These are phyloP conservation scores for Eustoma russellianum DNA, from an alignment of 257 asterid genomes.

Conservation along the genomic window DNA sequence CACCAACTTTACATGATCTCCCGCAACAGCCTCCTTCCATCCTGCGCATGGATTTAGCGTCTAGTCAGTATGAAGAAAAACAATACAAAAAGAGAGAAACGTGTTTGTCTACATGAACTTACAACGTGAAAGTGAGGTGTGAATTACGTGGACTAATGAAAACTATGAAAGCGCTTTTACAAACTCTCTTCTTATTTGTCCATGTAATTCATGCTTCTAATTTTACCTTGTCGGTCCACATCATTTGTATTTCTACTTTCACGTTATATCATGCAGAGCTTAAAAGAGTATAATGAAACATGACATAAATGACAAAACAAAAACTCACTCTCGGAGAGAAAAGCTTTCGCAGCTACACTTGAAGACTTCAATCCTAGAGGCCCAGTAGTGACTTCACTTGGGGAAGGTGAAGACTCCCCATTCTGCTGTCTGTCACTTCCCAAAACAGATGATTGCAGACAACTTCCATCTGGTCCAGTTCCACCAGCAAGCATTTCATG, in stretches of 20 bases:
- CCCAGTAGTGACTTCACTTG: conserved; percentile 24
- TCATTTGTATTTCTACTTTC: no score
- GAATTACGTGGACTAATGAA: no score
- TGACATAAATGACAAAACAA: neutral
- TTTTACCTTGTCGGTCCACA: no score
- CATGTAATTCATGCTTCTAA: no score
- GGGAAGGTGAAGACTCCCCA: conserved; percentile 13
- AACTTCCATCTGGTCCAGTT: conserved; percentile 25
- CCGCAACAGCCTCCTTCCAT: conserved; percentile 70
- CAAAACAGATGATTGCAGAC: conserved; percentile 22
- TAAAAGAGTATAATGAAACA: no score
- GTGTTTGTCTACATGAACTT: no score
- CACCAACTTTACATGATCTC: conserved; percentile 55
- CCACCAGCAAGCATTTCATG: conserved; percentile 18
- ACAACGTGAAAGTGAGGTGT: no score
- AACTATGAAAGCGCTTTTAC: no score
- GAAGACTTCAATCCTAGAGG: conserved; percentile 25
- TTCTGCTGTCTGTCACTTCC: conserved; percentile 18
- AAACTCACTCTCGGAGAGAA: conserved; percentile 57
- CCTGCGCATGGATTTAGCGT: no score
- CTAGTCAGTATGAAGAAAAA: conserved; percentile 6
- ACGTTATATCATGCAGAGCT: no score
- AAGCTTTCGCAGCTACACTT: conserved; percentile 47
- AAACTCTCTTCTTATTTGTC: no score
- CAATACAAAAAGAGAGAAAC: no score